Conservation (phyloP, 2,329 filamentous ascomycete genomes). For the Chrysoporthe puriensis region DNA sequence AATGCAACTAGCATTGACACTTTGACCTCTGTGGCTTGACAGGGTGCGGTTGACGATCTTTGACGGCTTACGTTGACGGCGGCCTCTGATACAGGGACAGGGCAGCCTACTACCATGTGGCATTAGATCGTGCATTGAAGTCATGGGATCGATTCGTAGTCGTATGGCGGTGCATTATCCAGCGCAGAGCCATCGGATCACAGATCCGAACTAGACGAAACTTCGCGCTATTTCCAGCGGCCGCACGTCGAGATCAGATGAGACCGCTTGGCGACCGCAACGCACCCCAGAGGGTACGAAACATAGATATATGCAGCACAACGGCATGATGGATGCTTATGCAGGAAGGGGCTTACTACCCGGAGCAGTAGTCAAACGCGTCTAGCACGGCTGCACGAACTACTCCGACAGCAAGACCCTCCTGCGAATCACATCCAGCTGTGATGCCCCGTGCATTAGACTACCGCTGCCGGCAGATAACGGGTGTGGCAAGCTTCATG, state of each 20-base stretch:
- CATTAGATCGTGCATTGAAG: constrained; percentile 14
- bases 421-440: background rate
- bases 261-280: constrained; percentile 7
- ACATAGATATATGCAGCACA: background rate
- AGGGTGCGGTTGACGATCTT: background rate
- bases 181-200: background rate
- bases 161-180: constrained; percentile 1
- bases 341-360: too few relatives aligned
- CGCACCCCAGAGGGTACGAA: background rate
- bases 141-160: constrained; percentile 1
- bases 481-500: background rate
- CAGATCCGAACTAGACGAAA: background rate
- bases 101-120: background rate
- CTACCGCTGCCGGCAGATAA: background rate
- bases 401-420: background rate
- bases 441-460: background rate
- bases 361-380: background rate
- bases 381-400: background rate
- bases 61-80: background rate
- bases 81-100: background rate
- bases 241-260: constrained; percentile 15
- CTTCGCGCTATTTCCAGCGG: background rate
- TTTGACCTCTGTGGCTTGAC: constrained; percentile 8
- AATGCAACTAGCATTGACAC: constrained; percentile 12
- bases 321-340: background rate